Evolutionary conservation across 805 yeast species (phyloP), one percentile per base, ranked within the genome.

Genomic region (Candida schatavii): DNA sequence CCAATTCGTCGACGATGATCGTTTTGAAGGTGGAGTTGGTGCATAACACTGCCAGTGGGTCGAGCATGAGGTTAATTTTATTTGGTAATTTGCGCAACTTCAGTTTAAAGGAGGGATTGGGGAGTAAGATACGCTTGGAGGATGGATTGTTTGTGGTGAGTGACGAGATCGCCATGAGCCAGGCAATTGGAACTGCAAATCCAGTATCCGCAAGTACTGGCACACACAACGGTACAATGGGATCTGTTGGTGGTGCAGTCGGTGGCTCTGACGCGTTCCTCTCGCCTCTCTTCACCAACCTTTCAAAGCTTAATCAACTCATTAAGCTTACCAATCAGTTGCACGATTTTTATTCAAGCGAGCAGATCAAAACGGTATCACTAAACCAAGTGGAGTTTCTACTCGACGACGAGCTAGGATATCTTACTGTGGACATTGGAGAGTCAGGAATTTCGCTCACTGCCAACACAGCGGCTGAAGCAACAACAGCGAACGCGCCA

Each of bases 241-340:
- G n/a, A n/a, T n/a, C n/a, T n/a, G 52, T 42, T 13, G 43, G 39
- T 0, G 29, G 37, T 5, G 45, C 21, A 13, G 41, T 14, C 4
- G 14, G 11, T 13, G 3, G 41, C 40, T 17, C 15, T 18, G 35
- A 31, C 15, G 15, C 35, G 19, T 31, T 31, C 18, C 43, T 5
- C 29, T 33, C 22, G 14, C 50, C 42, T 10, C 42, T 68, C 3
- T 65, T 70, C 39, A 53, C 52, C 25, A 55, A 50, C 17, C 53
- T 70, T 37, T 55, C 61, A 34, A 59, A 59, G 42, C 51, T 69
- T 37, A 58, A 59, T 21, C 55, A 57, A 35, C 46, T 69, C 36
- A 59, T 68, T 22, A 59, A 54, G 31, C 48, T 66, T n/a, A 47
- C 66, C 30, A 61, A 62, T 33, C 70, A 67, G 43, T 54, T 68